Base-by-base conservation (phyloP, 805 yeast species). In the Starmerella sp. region DNA sequence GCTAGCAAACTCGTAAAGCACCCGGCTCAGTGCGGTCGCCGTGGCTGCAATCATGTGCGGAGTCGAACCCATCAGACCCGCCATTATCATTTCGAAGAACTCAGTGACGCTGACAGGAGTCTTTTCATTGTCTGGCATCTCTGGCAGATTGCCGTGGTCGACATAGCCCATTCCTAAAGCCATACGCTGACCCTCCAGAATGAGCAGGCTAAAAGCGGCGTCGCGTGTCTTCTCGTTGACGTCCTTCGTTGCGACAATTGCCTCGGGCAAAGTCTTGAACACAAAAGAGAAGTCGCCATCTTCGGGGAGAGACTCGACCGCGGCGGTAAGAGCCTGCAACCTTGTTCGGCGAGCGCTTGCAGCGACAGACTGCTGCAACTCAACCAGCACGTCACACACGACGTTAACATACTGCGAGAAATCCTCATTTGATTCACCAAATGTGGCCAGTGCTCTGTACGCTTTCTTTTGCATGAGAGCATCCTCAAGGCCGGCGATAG, bases 41-140 rank as follows among this genome's bases (percentile, higher is more conserved):
- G 91, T 82, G n/a, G 97, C 97, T 65, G 96, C 86, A 35, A 93
- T 86, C 96, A 91, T 91, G 72, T 91, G 95, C 37, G 95, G 91
- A 34, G 93, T 79, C 60, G 85, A 83, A 55, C 96, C 96, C 38
- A 93, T 96, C 62, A 95, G 75, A 73, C 98, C 99, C 32, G 97
- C 98, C 69, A 91, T 80, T 34, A 91, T 84, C 84, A 93, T 87
- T 34, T 95, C 88, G 73, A 91, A 87, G 67, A 76, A 90, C 70
- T 90, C 96, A 47, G 82, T 77, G 54, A 90, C 75, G 17, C 81
- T 75, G 8, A 95, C 93, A 51, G 75, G 74, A 9, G 82, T 73
- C 57, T 78, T 78, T n/a, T 85, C 84, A 32, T 81, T 77, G 6
- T 74, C 70, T 48, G 79, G 89, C 66, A 84, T 77, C 3, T 83